A percentile compares a stretch with the other conserved stretches of the same genome.
These are phyloP conservation scores for Tetrahymena elliotti DNA, from an alignment of 73 alveolate genomes.

Conservation along the genomic window DNA sequence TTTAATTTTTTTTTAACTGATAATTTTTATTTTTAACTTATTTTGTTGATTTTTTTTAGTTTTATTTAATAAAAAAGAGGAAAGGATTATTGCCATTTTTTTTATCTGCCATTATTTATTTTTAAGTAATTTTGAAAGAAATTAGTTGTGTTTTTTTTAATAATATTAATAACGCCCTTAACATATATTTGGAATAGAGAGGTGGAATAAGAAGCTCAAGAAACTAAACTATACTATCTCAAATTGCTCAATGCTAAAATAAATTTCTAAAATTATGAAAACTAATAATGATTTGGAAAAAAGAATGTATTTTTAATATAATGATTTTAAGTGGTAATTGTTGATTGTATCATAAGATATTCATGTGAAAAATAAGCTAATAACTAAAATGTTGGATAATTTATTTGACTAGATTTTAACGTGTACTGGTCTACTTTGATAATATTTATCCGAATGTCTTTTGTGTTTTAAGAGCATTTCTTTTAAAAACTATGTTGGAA, in stretches of 20 bases:
- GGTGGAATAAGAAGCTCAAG: constrained; percentile 2
- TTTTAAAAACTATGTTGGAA: not conserved
- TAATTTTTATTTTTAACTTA: not conserved
- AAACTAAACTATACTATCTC: not conserved
- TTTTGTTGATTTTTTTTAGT: not conserved
- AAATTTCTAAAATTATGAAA: not conserved
- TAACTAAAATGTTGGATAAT: not conserved
- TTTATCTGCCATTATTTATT: not conserved
- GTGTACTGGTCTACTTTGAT: not conserved
- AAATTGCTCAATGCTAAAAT: not conserved
- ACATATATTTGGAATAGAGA: not conserved
- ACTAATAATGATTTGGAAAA: not conserved
- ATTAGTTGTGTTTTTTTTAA: not conserved
- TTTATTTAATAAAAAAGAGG: not conserved
- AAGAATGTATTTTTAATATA: not conserved
- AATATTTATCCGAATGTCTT: not conserved
- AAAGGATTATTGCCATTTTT: not conserved
- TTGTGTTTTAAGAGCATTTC: not conserved
- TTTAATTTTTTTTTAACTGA: not conserved
- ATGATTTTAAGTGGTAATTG: not conserved
- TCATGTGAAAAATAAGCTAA: not conserved
- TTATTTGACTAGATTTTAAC: not conserved
- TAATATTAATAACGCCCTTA: not conserved
- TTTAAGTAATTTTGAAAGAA: not conserved
- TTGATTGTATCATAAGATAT: not conserved